A percentile compares a stretch with the other conserved stretches of the same genome.
These are phyloP conservation scores for Parietaria judaica DNA, from an alignment of 306 rosid genomes.

Conservation along the genomic window DNA sequence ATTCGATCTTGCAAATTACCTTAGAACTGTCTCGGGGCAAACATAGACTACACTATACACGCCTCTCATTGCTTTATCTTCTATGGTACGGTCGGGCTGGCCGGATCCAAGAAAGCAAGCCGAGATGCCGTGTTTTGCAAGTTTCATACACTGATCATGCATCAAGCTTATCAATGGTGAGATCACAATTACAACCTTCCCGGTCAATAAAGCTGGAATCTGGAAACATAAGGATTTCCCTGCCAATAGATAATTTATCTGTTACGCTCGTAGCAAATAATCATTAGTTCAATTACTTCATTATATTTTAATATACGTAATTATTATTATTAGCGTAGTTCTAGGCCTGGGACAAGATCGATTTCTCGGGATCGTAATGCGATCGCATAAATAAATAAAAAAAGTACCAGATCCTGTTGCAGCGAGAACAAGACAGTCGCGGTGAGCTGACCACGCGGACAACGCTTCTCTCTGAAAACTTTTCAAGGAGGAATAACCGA, in stretches of 20 bases:
- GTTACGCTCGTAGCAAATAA: not conserved
- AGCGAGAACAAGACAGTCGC: constrained; percentile 79
- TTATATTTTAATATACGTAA: no score
- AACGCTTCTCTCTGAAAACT: constrained; percentile 81
- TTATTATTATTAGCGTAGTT: no score
- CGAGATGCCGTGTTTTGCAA: constrained; percentile 60
- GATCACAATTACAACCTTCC: constrained; percentile 93
- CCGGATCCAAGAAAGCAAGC: constrained; percentile 98
- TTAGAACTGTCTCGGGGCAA: constrained; percentile 79
- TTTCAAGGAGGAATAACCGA: constrained; percentile 54
- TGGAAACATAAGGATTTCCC: constrained; percentile 94
- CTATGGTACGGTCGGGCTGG: constrained; percentile 76
- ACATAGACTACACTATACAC: constrained; percentile 65
- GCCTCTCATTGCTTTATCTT: constrained; percentile 80
- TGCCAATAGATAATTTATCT: constrained; percentile 28
- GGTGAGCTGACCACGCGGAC: constrained; percentile 52
- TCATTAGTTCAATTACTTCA: not conserved
- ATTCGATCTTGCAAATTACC: constrained; percentile 22
- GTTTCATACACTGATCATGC: constrained; percentile 92
- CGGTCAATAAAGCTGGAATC: constrained; percentile 80
- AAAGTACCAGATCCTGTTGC: constrained; percentile 86
- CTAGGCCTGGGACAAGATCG: no score
- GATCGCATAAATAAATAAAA: not conserved
- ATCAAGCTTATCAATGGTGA: constrained; percentile 91
- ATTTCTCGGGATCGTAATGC: no score